phyloP scores from a whole-genome alignment of 495 filamentous ascomycete species.

The Penicillium daleae region DNA sequence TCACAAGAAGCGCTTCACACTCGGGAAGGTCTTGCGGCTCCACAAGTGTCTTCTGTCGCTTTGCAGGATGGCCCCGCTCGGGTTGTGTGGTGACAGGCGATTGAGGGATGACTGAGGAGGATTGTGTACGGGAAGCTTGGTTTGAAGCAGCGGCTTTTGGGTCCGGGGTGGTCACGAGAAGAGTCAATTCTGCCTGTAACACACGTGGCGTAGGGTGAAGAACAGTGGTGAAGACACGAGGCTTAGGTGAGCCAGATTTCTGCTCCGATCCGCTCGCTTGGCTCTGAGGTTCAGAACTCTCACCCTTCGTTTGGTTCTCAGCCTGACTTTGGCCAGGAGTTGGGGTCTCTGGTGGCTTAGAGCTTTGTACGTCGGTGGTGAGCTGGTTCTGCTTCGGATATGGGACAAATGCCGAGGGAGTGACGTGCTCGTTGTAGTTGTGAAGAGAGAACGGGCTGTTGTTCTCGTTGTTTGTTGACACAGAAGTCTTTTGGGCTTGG shows the following conservation, averaged over 20 bases:
- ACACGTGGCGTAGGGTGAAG: constrained; percentile 82
- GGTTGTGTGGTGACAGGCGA: constrained; percentile 63
- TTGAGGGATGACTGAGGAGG: constrained; percentile 57
- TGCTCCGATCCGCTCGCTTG: constrained; percentile 54
- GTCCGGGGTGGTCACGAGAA: constrained; percentile 74
- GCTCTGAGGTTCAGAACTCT: constrained; percentile 45
- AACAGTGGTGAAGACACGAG: constrained; percentile 74
- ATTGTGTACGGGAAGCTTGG: constrained; percentile 47
- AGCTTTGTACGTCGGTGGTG: constrained; percentile 39
- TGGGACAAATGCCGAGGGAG: constrained; percentile 82
- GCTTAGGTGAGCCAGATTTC: constrained; percentile 54
- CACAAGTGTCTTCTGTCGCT: constrained; percentile 78
- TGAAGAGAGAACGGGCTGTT: constrained; percentile 84
- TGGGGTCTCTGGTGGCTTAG: constrained; percentile 33
- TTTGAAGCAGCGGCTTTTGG: constrained; percentile 50
- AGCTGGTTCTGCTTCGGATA: constrained; percentile 68
- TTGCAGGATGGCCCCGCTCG: constrained; percentile 58
- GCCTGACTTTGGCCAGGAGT: constrained; percentile 19
- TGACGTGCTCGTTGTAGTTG: constrained; percentile 84
- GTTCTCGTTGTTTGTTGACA: constrained; percentile 55
- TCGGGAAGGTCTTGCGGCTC: constrained; percentile 70
- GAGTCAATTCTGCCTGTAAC: constrained; percentile 70
- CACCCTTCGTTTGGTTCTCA: constrained; percentile 33
- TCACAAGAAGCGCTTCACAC: constrained; percentile 72
- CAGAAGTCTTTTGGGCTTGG: constrained; percentile 56